These are phyloP conservation scores for Paecilomyces formosus DNA, from an alignment of 2,329 filamentous ascomycete species.

Conservation along the genomic window DNA sequence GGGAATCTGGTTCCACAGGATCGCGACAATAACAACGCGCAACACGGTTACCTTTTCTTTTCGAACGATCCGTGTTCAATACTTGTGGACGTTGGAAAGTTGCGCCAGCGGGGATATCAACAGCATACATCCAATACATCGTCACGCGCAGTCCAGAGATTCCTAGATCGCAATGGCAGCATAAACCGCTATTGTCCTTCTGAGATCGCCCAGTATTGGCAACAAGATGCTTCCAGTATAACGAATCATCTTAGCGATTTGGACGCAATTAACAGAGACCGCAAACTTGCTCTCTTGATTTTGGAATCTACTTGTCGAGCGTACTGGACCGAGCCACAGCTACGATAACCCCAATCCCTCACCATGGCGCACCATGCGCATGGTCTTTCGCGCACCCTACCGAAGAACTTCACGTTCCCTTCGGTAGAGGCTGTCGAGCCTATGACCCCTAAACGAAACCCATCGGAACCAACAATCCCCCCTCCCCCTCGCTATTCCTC, in stretches of 20 bases:
- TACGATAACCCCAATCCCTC: slow-evolving; percentile 1
- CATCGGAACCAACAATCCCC: slow-evolving; percentile 32
- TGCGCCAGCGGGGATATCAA: background rate
- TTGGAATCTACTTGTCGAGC: background rate
- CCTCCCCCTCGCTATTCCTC: slow-evolving; percentile 39
- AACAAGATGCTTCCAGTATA: background rate
- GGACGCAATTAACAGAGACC: background rate
- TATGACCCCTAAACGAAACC: slow-evolving; percentile 36
- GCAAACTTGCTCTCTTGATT: background rate
- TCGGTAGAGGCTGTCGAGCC: slow-evolving; percentile 27
- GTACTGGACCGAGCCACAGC: background rate
- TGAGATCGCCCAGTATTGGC: background rate
- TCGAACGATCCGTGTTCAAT: background rate
- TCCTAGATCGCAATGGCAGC: background rate
- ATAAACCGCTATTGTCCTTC: background rate
- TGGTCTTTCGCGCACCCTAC: slow-evolving; percentile 38
- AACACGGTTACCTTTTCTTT: background rate
- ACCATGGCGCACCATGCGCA: slow-evolving; percentile 32
- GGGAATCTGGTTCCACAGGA: background rate
- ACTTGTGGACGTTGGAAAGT: background rate
- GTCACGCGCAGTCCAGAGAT: background rate
- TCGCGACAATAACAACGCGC: background rate
- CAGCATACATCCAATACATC: background rate
- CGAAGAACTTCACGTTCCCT: slow-evolving; percentile 40
- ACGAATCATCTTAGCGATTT: background rate